A percentile compares a stretch with the other conserved stretches of the same genome.
These are phyloP conservation scores for Fraxinus angustifolia DNA, from an alignment of 305 asterid genomes.

Conservation along the genomic window DNA sequence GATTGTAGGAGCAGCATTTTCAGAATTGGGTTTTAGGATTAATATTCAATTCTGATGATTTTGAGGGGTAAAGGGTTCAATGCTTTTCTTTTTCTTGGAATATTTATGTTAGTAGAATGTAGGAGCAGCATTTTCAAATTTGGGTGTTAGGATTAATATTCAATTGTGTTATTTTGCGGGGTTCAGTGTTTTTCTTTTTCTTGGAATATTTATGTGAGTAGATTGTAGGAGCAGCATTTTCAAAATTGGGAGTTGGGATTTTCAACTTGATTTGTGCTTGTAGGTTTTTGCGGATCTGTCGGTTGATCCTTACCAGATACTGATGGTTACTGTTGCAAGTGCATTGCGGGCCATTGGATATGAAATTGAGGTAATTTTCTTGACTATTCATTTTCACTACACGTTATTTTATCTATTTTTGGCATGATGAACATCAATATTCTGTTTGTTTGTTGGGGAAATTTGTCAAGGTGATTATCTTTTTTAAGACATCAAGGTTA, in stretches of 20 bases:
- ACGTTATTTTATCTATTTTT: not conserved
- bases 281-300: slow-evolving; percentile 69
- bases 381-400: not conserved
- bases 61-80: not conserved
- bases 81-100: not conserved
- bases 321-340: slow-evolving; percentile 60
- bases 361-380: slow-evolving; percentile 60
- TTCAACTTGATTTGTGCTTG: slow-evolving; percentile 22
- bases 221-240: slow-evolving; percentile 22
- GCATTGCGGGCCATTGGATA: slow-evolving; percentile 60
- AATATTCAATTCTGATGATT: not conserved
- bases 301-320: slow-evolving; percentile 70
- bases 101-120: slow-evolving; percentile 8
- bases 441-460: not conserved
- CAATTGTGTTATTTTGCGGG: not conserved
- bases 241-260: slow-evolving; percentile 8
- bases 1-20: not conserved
- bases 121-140: slow-evolving; percentile 20
- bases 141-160: slow-evolving; percentile 10
- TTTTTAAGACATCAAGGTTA: not conserved
- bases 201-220: not conserved
- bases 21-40: not conserved
- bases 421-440: not conserved
- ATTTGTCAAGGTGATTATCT: not conserved
- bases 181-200: not conserved